phyloP scores from a whole-genome alignment of 306 rosid genomes.

The Cucumis hystrix region DNA sequence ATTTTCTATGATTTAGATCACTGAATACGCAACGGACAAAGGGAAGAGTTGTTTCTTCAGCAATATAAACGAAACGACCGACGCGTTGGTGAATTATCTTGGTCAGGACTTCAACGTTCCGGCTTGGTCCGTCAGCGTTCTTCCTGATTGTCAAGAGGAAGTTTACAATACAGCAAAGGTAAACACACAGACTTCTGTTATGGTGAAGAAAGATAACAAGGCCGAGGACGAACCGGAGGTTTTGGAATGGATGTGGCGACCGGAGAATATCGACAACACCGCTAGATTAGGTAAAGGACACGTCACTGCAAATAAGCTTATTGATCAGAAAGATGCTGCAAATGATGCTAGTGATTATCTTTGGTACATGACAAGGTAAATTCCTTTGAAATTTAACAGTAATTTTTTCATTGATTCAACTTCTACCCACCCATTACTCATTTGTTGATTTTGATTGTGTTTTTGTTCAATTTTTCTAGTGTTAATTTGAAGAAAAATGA shows the following conservation, averaged over 20 bases:
- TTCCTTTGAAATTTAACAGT: not conserved
- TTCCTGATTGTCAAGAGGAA: constrained; percentile 33
- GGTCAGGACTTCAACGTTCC: constrained; percentile 22
- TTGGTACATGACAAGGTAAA: constrained; percentile 53
- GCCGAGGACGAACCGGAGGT: constrained; percentile 28
- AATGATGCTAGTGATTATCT: constrained; percentile 38
- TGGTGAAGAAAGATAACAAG: constrained; percentile 17
- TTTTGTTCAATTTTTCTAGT: not conserved
- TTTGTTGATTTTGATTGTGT: not conserved
- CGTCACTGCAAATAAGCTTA: not conserved
- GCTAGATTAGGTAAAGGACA: constrained; percentile 10
- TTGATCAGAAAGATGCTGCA: constrained; percentile 36
- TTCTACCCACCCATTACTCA: not conserved
- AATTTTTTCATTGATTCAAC: not conserved
- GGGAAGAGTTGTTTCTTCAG: constrained; percentile 36
- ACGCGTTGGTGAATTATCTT: constrained; percentile 25
- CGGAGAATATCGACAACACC: constrained; percentile 24
- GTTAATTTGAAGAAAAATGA: constrained; percentile 20
- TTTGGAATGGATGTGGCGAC: constrained; percentile 40
- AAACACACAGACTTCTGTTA: constrained; percentile 39
- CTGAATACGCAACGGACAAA: constrained; percentile 20
- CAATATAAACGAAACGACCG: constrained; percentile 21
- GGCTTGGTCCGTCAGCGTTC: constrained; percentile 58
- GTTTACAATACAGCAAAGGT: constrained; percentile 50
- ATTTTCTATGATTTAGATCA: constrained; percentile 8